Percentiles rank a stretch among this genome's conserved stretches.
These are phyloP conservation scores for Viola pubescens DNA, from an alignment of 441 rosid genomes.

Conservation along the genomic window DNA sequence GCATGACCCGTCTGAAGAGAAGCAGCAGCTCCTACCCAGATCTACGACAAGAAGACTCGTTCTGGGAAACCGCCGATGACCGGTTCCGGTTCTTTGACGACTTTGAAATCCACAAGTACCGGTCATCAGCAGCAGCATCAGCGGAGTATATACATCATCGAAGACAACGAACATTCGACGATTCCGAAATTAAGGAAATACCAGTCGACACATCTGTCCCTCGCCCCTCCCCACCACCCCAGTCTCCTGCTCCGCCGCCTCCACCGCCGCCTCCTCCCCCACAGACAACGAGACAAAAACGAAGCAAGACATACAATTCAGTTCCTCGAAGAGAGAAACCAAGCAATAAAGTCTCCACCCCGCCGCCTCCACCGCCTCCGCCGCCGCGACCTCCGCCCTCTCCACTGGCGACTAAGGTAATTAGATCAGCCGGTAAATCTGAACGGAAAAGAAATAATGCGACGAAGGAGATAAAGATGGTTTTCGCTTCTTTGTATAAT, in stretches of 20 bases:
- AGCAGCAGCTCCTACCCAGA: constrained; percentile 74
- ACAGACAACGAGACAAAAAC: constrained; percentile 10
- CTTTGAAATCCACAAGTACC: constrained; percentile 42
- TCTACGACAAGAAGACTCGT: constrained; percentile 43
- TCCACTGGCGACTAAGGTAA: constrained; percentile 20
- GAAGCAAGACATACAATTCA: constrained; percentile 28
- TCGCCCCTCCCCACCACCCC: constrained; percentile 21
- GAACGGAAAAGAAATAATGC: constrained; percentile 58
- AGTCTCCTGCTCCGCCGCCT: constrained; percentile 16
- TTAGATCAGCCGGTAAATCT: constrained; percentile 19
- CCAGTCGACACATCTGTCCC: constrained; percentile 47
- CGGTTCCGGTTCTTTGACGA: constrained; percentile 63
- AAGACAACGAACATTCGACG: constrained; percentile 28
- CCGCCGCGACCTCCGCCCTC: constrained; percentile 26
- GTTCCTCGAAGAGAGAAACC: constrained; percentile 24
- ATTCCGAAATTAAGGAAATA: constrained; percentile 40
- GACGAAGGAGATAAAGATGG: constrained; percentile 67
- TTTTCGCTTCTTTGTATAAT: constrained; percentile 42
- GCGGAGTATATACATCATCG: constrained; percentile 15
- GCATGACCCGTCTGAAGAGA: constrained; percentile 43
- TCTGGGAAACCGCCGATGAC: constrained; percentile 34
- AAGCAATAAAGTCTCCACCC: constrained; percentile 17
- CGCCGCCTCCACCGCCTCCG: constrained; percentile 13
- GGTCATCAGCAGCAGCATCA: constrained; percentile 17
- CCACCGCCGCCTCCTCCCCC: constrained; percentile 30